phyloP scores from a whole-genome alignment of 139 green algal species.

The Haematococcus sp. region DNA sequence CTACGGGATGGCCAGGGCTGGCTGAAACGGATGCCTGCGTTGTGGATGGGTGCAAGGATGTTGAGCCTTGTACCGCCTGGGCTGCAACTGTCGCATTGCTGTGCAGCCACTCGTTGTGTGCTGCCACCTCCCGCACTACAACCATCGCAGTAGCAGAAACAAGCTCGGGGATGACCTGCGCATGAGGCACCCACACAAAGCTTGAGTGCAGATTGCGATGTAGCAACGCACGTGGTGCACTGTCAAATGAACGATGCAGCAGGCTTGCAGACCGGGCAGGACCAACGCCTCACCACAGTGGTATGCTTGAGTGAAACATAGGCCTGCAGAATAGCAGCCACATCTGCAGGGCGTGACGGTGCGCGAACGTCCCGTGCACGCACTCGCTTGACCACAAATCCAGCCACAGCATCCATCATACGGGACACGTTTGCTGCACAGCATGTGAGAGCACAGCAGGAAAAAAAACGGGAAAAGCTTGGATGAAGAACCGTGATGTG shows the following conservation, averaged over 20 bases:
- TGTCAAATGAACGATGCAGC: no score
- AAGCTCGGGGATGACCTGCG: conserved; percentile 10
- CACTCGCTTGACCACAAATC: conserved; percentile 24
- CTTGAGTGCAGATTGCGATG: background rate
- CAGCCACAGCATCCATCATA: conserved; percentile 29
- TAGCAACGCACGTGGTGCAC: no score
- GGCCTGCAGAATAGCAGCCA: conserved; percentile 14
- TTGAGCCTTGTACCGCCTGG: no score
- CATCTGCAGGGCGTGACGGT: conserved; percentile 6
- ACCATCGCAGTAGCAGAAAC: background rate
- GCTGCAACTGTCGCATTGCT: no score
- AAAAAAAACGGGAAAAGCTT: no score
- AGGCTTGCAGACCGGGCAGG: no score
- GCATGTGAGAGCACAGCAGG: no score
- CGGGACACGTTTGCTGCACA: conserved; percentile 7
- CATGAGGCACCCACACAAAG: background rate
- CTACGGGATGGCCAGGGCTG: no score
- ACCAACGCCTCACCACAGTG: conserved; percentile 10
- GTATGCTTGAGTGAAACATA: conserved; percentile 12
- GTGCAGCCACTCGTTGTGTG: conserved; percentile 5
- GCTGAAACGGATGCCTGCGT: no score
- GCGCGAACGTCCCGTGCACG: conserved; percentile 9
- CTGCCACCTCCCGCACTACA: background rate
- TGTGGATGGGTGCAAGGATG: no score
- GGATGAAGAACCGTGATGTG: no score